Evolutionary conservation across 306 rosid genomes (phyloP).

Genomic region (Clitoria ternatea): DNA sequence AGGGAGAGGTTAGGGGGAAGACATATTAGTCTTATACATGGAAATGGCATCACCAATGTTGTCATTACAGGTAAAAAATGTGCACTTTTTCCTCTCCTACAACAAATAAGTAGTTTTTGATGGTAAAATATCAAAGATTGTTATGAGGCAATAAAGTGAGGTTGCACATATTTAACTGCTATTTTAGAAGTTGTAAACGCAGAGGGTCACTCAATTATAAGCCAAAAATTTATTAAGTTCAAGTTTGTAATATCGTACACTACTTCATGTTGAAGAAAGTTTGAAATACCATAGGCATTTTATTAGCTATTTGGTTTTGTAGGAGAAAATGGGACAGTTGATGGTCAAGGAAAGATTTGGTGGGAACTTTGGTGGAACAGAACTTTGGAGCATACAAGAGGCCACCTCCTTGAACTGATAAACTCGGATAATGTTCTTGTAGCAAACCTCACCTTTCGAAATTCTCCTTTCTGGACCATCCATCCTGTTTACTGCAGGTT

Average conservation of each 20-base stretch:
- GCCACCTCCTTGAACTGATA: conserved; percentile 87
- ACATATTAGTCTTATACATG: conserved; percentile 95
- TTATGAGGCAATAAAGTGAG: conserved; percentile 7
- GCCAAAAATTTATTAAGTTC: background rate
- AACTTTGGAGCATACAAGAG: conserved; percentile 81
- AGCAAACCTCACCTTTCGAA: conserved; percentile 79
- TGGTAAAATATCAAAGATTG: background rate
- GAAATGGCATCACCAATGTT: conserved; percentile 75
- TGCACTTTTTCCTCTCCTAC: background rate
- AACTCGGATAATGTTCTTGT: conserved; percentile 72
- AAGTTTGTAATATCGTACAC: background rate
- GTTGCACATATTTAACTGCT: background rate
- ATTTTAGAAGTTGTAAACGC: background rate
- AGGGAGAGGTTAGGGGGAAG: conserved; percentile 95
- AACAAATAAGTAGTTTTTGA: background rate
- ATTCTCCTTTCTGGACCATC: conserved; percentile 97
- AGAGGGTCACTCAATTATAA: background rate
- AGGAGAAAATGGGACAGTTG: conserved; percentile 91
- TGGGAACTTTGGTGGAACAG: conserved; percentile 99
- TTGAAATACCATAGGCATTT: background rate
- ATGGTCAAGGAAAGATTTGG: conserved; percentile 94
- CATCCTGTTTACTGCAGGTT: conserved; percentile 98
- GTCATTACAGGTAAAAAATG: conserved; percentile 71
- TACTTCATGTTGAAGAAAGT: too few species aligned
- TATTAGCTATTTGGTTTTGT: conserved; percentile 27